Percentiles rank a stretch among this genome's conserved stretches.
Conservation (phyloP, 1,139 yeast genomes). For the Debaryomycetaceae sp. region DNA sequence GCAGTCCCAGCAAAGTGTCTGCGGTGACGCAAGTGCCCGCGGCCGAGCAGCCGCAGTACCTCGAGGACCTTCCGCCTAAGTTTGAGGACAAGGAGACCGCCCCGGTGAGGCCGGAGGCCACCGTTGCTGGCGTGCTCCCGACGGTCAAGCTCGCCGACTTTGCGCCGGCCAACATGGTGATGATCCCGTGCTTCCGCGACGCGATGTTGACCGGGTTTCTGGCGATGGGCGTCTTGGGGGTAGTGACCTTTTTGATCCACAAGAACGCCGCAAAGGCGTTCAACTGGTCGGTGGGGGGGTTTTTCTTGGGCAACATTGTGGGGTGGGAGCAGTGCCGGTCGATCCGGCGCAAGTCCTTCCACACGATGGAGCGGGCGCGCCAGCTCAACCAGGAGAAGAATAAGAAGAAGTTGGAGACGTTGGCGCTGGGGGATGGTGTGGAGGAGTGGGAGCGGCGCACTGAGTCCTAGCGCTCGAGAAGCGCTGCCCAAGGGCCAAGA, state of each 20-base stretch:
- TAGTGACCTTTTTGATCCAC: slow-evolving; percentile 66
- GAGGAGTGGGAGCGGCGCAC: slow-evolving; percentile 25
- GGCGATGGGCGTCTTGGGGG: slow-evolving; percentile 75
- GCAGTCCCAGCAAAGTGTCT: slow-evolving; percentile 23
- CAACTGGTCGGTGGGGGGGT: slow-evolving; percentile 84
- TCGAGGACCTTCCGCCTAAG: slow-evolving; percentile 43
- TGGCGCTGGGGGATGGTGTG: slow-evolving; percentile 17
- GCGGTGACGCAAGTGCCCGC: slow-evolving; percentile 20
- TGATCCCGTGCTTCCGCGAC: slow-evolving; percentile 85
- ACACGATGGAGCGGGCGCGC: slow-evolving; percentile 60
- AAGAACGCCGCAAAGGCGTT: slow-evolving; percentile 57
- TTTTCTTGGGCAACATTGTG: slow-evolving; percentile 71
- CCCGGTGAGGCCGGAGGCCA: slow-evolving; percentile 10
- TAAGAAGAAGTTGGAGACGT: slow-evolving; percentile 23
- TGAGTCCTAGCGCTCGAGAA: too few species aligned
- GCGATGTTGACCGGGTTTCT: slow-evolving; percentile 86
- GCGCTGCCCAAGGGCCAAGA: too few species aligned
- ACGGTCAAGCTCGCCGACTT: slow-evolving; percentile 47
- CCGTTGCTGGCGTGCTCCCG: slow-evolving; percentile 28
- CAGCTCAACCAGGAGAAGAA: slow-evolving; percentile 41
- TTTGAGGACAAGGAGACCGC: slow-evolving; percentile 34
- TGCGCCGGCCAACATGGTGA: slow-evolving; percentile 45
- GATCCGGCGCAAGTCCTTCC: slow-evolving; percentile 57
- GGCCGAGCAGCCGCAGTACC: slow-evolving; percentile 14
- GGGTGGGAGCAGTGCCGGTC: slow-evolving; percentile 94